Percentiles rank a stretch among this genome's conserved stretches.
Evolutionary conservation across 192 early-diverging fungal genomes (phyloP).

Genomic region (Coemansia sp.): DNA sequence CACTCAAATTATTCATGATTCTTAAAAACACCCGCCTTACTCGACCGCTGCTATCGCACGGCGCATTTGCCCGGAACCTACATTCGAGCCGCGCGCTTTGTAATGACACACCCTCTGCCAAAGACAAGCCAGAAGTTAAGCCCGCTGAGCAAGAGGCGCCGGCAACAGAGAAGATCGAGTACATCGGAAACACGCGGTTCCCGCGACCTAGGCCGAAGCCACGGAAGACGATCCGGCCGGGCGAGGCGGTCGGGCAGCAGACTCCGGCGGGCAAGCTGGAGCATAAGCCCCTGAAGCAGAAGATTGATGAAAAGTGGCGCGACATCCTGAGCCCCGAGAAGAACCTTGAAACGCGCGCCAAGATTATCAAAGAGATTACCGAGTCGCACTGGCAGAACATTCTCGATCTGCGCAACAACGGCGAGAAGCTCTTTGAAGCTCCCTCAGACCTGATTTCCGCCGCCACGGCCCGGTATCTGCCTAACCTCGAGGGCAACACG

Average conservation of each 20-base stretch:
- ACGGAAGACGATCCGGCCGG: conserved; percentile 42
- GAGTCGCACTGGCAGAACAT: conserved; percentile 53
- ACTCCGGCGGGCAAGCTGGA: conserved; percentile 22
- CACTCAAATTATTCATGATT: neutral
- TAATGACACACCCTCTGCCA: neutral
- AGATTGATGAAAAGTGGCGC: conserved; percentile 33
- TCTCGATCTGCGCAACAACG: conserved; percentile 51
- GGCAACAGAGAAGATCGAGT: conserved; percentile 39
- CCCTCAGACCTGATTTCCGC: conserved; percentile 36
- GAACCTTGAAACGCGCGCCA: conserved; percentile 48
- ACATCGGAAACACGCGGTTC: conserved; percentile 51
- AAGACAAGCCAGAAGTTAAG: neutral
- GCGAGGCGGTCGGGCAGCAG: conserved; percentile 45
- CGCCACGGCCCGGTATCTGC: conserved; percentile 34
- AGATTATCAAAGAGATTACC: conserved; percentile 47
- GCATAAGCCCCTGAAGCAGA: conserved; percentile 15
- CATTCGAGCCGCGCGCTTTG: neutral
- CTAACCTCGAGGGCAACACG: conserved; percentile 43
- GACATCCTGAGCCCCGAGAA: conserved; percentile 48
- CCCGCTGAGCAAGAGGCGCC: conserved; percentile 1
- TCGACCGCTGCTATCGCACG: neutral
- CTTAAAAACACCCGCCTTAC: neutral
- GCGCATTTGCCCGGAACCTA: neutral
- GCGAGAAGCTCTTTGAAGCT: conserved; percentile 51
- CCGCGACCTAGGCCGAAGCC: conserved; percentile 46